Evolutionary conservation across 1,284 basidiomycete species (phyloP).

Genomic region (Tylopilus sp.): DNA sequence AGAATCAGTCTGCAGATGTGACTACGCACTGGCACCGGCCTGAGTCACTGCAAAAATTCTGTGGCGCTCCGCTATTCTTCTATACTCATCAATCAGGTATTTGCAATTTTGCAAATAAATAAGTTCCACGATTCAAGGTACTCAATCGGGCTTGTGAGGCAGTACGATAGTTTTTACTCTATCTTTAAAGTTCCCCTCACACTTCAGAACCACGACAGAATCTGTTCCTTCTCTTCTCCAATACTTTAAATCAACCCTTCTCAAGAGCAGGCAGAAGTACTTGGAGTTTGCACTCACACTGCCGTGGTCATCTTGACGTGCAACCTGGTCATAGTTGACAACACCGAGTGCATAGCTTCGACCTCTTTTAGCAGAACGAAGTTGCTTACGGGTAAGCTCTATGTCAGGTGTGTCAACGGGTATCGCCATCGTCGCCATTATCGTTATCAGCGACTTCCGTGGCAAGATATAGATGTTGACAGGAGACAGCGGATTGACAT

Average conservation of each 20-base stretch:
- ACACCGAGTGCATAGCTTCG: constrained; percentile 5
- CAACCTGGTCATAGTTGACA: constrained; percentile 5
- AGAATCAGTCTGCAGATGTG: no score
- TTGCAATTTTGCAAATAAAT: no score
- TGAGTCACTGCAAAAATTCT: no score
- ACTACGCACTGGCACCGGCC: no score
- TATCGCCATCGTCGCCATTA: background rate
- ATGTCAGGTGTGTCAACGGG: constrained; percentile 1
- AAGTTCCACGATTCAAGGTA: no score
- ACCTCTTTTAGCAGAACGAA: background rate
- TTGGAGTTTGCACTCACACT: background rate
- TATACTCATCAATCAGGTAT: no score
- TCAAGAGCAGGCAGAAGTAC: constrained; percentile 8
- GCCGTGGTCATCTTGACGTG: background rate
- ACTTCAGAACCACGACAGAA: constrained; percentile 1
- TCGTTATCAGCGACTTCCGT: background rate
- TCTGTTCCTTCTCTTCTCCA: constrained; percentile 2
- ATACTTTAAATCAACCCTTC: background rate
- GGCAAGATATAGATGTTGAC: constrained; percentile 4
- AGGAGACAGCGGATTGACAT: background rate
- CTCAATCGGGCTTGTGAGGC: no score
- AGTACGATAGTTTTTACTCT: constrained; percentile 1
- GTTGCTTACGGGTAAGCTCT: background rate
- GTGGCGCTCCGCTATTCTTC: no score
- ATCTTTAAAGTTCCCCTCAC: constrained; percentile 1